Percentiles rank a stretch among this genome's conserved stretches.
phyloP scores from a whole-genome alignment of 495 filamentous ascomycete species.

The Penicillium ochrochloron region DNA sequence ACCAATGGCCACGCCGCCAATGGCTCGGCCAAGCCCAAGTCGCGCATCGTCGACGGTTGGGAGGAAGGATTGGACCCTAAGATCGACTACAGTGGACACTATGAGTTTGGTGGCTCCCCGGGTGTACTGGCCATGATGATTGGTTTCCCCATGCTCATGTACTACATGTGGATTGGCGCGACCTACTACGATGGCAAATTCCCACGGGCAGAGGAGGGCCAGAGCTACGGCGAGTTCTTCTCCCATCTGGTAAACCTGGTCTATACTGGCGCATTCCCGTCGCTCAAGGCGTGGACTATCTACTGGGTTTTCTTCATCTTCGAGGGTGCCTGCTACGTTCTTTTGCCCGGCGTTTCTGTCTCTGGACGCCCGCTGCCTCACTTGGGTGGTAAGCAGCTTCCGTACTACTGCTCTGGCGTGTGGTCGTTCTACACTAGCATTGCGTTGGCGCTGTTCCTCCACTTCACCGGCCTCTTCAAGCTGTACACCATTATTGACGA shows the following conservation, averaged over 20 bases:
- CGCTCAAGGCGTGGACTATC: constrained; percentile 78
- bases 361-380: constrained; percentile 87
- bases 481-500: constrained; percentile 95
- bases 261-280: constrained; percentile 81
- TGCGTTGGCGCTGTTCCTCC: constrained; percentile 64
- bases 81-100: constrained; percentile 77
- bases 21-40: constrained; percentile 25
- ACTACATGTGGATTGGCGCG: constrained; percentile 98
- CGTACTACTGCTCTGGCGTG: constrained; percentile 91
- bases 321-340: constrained; percentile 79
- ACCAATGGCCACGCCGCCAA: constrained; percentile 47
- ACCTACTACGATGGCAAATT: constrained; percentile 86
- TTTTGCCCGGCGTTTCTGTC: constrained; percentile 80
- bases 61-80: constrained; percentile 71
- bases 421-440: constrained; percentile 88
- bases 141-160: constrained; percentile 91
- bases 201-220: constrained; percentile 65
- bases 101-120: constrained; percentile 85
- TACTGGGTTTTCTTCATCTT: constrained; percentile 93
- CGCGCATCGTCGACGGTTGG: constrained; percentile 67
- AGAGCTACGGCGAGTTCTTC: constrained; percentile 70
- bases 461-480: constrained; percentile 82
- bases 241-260: constrained; percentile 68
- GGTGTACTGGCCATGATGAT: constrained; percentile 86
- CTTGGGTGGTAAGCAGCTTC: constrained; percentile 78